A percentile compares a stretch with the other conserved stretches of the same genome.
Conservation (phyloP, 163 green algal species). For the Coccomyxa subellipsoidea region DNA sequence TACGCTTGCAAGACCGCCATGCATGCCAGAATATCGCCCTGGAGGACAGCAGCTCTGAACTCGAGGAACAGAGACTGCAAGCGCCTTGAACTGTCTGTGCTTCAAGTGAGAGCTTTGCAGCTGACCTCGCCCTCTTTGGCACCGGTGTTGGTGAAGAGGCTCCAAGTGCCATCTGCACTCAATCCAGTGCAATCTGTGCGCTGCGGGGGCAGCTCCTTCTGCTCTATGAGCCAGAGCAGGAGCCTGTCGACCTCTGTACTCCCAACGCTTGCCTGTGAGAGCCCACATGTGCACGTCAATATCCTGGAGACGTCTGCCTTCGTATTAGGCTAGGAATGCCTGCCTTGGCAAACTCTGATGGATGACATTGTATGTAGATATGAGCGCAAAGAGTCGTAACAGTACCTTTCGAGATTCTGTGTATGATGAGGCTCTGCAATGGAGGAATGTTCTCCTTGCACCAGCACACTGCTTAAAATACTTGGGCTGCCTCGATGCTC, state of each 20-base stretch:
- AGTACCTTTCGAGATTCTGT: not conserved
- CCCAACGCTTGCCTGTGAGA: not conserved
- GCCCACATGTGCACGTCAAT: not conserved
- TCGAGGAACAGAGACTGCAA: too few species aligned
- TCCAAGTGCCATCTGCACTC: not conserved
- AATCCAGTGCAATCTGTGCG: not conserved
- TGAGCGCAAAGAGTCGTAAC: too few species aligned
- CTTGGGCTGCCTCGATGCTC: not conserved
- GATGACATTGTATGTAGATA: too few species aligned
- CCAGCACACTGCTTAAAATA: not conserved
- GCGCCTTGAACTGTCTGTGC: too few species aligned
- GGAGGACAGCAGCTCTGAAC: too few species aligned
- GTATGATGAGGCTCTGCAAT: not conserved
- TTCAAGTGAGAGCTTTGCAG: too few species aligned
- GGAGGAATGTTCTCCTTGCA: not conserved
- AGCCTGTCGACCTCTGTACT: not conserved
- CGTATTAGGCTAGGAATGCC: too few species aligned
- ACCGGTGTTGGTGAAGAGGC: not conserved
- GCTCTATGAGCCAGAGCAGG: not conserved
- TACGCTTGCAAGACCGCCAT: too few species aligned
- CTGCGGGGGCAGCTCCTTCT: not conserved
- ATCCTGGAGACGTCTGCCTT: too few species aligned
- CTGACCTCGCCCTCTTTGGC: constrained; percentile 3
- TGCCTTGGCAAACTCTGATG: too few species aligned
- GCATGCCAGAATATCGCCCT: too few species aligned